phyloP scores from a whole-genome alignment of 441 rosid species.

The Pelargonium fulgidum region DNA sequence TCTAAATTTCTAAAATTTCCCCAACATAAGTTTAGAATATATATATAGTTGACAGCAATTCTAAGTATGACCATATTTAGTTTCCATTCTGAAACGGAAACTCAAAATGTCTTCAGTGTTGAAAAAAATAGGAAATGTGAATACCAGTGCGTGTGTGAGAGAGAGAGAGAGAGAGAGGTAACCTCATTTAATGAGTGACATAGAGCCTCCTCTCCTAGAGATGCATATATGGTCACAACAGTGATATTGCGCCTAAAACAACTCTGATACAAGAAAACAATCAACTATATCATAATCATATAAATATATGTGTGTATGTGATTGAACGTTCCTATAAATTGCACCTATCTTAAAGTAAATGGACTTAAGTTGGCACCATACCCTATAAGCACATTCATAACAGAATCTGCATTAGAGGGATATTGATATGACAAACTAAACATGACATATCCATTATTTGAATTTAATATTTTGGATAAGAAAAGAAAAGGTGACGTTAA shows the following conservation, averaged over 20 bases:
- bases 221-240: slow-evolving; percentile 89
- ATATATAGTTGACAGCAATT: too few relatives aligned
- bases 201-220: slow-evolving; percentile 89
- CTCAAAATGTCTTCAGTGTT: too few relatives aligned
- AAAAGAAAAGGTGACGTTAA: neutral
- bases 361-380: neutral
- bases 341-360: neutral
- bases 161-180: slow-evolving; percentile 20
- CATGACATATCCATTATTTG: neutral
- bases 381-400: neutral
- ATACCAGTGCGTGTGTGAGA: neutral
- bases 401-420: neutral
- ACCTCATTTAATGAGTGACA: slow-evolving; percentile 96
- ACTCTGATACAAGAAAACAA: slow-evolving; percentile 43
- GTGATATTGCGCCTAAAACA: slow-evolving; percentile 84
- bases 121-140: too few relatives aligned
- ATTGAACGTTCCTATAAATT: neutral
- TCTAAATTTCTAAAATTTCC: too few relatives aligned
- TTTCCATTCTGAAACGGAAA: too few relatives aligned
- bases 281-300: slow-evolving; percentile 10
- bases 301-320: neutral
- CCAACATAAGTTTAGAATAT: too few relatives aligned
- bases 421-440: neutral
- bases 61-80: too few relatives aligned
- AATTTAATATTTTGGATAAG: neutral